Evolutionary conservation across 306 rosid species (phyloP).

Genomic region (Lathyrus aphaca): DNA sequence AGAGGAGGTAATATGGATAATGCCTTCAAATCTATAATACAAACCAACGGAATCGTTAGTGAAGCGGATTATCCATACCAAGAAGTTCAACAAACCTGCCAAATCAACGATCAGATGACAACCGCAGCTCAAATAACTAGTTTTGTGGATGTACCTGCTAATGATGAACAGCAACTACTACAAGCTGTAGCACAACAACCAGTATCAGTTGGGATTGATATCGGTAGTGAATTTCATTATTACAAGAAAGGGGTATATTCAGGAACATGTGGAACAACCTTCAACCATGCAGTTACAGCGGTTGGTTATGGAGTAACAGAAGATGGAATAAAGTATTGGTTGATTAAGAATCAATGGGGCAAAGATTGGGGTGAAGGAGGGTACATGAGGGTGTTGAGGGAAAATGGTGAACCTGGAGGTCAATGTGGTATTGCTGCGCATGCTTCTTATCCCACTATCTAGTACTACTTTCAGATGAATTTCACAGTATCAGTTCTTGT

Average conservation of each 20-base stretch:
- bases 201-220: neutral
- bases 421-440: neutral
- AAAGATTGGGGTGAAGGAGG: constrained; percentile 7
- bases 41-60: constrained; percentile 12
- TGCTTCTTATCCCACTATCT: constrained; percentile 15
- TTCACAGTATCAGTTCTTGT: neutral
- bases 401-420: constrained; percentile 5
- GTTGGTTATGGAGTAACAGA: neutral
- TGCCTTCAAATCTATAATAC: neutral
- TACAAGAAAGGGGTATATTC: neutral
- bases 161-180: constrained; percentile 22
- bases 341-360: constrained; percentile 35
- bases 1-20: neutral
- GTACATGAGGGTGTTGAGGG: constrained; percentile 23
- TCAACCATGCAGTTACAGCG: neutral
- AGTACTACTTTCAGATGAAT: neutral
- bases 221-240: rapidly evolving
- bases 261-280: neutral
- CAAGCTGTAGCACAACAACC: constrained; percentile 21
- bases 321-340: constrained; percentile 23
- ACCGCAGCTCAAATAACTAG: constrained; percentile 11
- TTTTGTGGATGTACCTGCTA: neutral
- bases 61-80: constrained; percentile 34
- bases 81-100: neutral
- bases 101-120: neutral